Evolutionary conservation across 257 asterid genomes (phyloP).

Genomic region (Fraxinus americana): DNA sequence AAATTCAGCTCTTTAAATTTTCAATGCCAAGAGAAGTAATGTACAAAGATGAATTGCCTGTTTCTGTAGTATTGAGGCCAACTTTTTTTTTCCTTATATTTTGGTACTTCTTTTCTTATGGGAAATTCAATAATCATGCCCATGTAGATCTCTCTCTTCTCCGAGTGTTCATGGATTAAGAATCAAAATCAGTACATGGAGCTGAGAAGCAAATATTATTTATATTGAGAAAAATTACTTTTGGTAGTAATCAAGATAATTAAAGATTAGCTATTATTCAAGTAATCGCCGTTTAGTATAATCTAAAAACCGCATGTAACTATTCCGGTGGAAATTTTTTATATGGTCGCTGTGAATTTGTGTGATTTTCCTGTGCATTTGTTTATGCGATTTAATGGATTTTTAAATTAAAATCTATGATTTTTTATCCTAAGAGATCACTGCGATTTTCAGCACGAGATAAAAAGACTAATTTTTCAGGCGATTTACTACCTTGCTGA

Average conservation of each 20-base stretch:
- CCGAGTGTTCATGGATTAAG: neutral
- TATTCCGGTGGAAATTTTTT: neutral
- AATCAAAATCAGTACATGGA: no score
- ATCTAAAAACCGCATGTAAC: neutral
- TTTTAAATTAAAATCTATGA: neutral
- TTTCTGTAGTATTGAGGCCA: conserved; percentile 24
- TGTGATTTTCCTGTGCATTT: neutral
- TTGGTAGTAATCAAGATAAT: no score
- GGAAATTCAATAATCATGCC: neutral
- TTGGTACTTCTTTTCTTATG: conserved; percentile 6
- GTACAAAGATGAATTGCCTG: conserved; percentile 34
- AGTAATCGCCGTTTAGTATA: neutral
- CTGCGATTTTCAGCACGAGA: no score
- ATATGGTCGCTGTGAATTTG: neutral
- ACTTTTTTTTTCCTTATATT: neutral
- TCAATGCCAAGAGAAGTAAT: neutral
- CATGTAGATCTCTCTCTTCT: neutral
- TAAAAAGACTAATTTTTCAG: no score
- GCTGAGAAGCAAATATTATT: no score
- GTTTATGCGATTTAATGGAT: neutral
- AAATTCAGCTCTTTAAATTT: neutral
- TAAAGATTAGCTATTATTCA: no score
- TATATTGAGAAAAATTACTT: no score
- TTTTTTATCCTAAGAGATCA: no score
- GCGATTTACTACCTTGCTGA: no score